A percentile compares a stretch with the other conserved stretches of the same genome.
Conservation (phyloP, 495 filamentous ascomycete species). For the Oidiodendron maius region DNA sequence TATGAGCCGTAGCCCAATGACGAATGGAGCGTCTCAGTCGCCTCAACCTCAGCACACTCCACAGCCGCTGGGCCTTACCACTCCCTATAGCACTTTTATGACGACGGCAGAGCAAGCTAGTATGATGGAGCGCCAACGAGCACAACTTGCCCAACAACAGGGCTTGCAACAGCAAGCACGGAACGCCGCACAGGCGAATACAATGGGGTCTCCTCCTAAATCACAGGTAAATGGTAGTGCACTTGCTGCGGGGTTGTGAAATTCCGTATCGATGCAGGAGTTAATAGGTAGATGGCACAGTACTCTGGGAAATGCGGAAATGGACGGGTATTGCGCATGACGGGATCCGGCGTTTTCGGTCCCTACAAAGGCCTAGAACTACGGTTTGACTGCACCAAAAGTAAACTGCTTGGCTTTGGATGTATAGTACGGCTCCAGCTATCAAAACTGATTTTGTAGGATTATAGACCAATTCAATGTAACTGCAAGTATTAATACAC, state of each 20-base stretch:
- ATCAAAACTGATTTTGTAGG: slow-evolving; percentile 4
- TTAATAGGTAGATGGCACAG: slow-evolving; percentile 2
- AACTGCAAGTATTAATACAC: neutral
- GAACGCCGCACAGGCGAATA: slow-evolving; percentile 18
- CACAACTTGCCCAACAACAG: slow-evolving; percentile 21
- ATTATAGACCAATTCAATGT: slow-evolving; percentile 2
- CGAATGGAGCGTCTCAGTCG: slow-evolving; percentile 17
- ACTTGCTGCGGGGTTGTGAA: slow-evolving; percentile 17
- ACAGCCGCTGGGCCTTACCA: neutral
- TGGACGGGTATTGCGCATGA: neutral
- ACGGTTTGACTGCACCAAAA: neutral
- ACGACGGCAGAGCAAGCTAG: slow-evolving; percentile 18
- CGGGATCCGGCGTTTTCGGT: neutral
- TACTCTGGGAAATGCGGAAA: too few species aligned
- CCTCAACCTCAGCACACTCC: slow-evolving; percentile 12
- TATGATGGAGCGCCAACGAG: slow-evolving; percentile 23
- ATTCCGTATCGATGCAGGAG: neutral
- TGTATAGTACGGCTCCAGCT: neutral
- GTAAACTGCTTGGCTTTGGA: neutral
- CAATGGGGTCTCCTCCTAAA: slow-evolving; percentile 14
- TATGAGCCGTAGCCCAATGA: slow-evolving; percentile 1
- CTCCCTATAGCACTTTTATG: slow-evolving; percentile 21
- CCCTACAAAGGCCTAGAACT: neutral
- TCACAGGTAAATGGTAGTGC: slow-evolving; percentile 17
- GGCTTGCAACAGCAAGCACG: slow-evolving; percentile 18